These are phyloP conservation scores for Solanum chiquidenum DNA, from an alignment of 257 asterid genomes.

Conservation along the genomic window DNA sequence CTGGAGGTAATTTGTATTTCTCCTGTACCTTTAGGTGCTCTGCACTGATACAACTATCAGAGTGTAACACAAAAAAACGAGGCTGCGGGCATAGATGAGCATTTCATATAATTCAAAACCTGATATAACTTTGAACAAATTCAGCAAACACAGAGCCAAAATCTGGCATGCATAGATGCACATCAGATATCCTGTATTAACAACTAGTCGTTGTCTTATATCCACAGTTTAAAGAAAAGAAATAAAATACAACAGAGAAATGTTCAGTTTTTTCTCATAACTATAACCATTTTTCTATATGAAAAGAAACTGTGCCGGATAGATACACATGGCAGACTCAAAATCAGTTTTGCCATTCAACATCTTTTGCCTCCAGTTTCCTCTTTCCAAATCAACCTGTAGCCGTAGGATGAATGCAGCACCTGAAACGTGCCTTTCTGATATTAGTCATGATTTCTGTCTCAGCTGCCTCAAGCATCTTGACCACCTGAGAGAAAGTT, in stretches of 20 bases:
- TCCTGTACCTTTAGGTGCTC: background rate
- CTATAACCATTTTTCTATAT: slow-evolving; percentile 34
- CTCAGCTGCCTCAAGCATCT: slow-evolving; percentile 92
- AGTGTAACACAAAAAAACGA: background rate
- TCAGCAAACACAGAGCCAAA: background rate
- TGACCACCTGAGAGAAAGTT: slow-evolving; percentile 64
- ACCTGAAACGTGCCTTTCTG: slow-evolving; percentile 94
- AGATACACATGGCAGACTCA: slow-evolving; percentile 30
- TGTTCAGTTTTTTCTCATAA: slow-evolving; percentile 27
- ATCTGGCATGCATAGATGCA: slow-evolving; percentile 22
- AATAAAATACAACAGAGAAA: slow-evolving; percentile 21
- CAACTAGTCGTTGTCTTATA: slow-evolving; percentile 31
- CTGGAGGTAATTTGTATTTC: background rate
- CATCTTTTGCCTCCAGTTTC: slow-evolving; percentile 4
- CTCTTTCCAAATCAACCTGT: background rate
- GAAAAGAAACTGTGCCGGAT: slow-evolving; percentile 42
- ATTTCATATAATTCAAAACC: background rate
- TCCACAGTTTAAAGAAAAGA: slow-evolving; percentile 14
- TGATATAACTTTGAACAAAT: background rate
- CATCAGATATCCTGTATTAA: slow-evolving; percentile 33
- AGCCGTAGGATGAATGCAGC: slow-evolving; percentile 86
- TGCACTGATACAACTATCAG: background rate
- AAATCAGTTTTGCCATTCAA: slow-evolving; percentile 9
- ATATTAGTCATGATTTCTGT: slow-evolving; percentile 74
- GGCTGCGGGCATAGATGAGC: background rate